Percentiles rank a stretch among this genome's conserved stretches.
Evolutionary conservation across 2,329 filamentous ascomycete genomes (phyloP).

Genomic region (Neonectria faginata): DNA sequence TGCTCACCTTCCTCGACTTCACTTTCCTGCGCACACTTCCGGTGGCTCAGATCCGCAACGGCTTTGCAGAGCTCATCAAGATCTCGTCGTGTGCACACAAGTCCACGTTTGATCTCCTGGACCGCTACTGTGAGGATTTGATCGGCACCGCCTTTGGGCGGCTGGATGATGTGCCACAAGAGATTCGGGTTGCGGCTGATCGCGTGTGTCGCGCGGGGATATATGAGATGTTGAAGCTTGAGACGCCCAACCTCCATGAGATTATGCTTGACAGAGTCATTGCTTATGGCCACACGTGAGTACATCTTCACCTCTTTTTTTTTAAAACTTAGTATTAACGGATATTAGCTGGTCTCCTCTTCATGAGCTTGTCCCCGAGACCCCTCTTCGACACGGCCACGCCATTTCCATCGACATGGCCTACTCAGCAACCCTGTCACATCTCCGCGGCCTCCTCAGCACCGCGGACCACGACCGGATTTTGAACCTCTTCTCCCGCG

Average conservation of each 20-base stretch:
- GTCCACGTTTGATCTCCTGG: conserved; percentile 74
- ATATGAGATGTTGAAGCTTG: conserved; percentile 78
- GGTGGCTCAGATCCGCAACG: conserved; percentile 76
- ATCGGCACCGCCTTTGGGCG: conserved; percentile 75
- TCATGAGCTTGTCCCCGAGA: conserved; percentile 76
- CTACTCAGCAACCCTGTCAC: conserved; percentile 76
- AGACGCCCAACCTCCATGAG: conserved; percentile 80
- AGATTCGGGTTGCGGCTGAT: conserved; percentile 72
- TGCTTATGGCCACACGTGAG: conserved; percentile 77
- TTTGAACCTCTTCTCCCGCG: conserved; percentile 75
- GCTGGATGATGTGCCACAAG: conserved; percentile 63
- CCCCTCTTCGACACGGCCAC: conserved; percentile 77
- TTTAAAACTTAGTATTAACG: not conserved
- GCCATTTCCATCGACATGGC: conserved; percentile 83
- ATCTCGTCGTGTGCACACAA: conserved; percentile 78
- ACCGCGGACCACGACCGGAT: conserved; percentile 71
- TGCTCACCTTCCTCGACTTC: conserved; percentile 80
- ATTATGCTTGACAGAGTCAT: conserved; percentile 79
- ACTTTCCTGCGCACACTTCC: conserved; percentile 77
- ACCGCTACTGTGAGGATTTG: conserved; percentile 76
- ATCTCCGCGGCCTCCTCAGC: conserved; percentile 70
- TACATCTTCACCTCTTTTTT: conserved; percentile 9
- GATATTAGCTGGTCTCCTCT: conserved; percentile 72
- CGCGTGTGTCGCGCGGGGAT: conserved; percentile 77
- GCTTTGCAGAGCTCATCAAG: conserved; percentile 81